A percentile compares a stretch with the other conserved stretches of the same genome.
phyloP scores from a whole-genome alignment of 768 basidiomycete species.

The Dentipellis fragilis region DNA sequence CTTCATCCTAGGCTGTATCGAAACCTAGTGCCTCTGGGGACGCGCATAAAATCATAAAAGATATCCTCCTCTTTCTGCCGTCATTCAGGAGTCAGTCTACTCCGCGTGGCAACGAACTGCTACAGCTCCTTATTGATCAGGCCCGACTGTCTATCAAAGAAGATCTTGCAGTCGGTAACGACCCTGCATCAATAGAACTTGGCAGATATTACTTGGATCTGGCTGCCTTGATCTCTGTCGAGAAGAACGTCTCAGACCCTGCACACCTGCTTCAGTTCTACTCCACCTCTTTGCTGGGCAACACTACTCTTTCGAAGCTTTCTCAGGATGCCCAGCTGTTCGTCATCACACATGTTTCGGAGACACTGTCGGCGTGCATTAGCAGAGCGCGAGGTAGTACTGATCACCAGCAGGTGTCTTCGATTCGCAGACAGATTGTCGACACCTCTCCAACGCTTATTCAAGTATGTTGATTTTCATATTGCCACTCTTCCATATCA shows the following conservation, averaged over 20 bases:
- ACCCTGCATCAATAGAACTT: conserved; percentile 24
- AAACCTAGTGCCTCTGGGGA: conserved; percentile 29
- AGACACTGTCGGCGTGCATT: conserved; percentile 31
- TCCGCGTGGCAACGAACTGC: conserved; percentile 29
- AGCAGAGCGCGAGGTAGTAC: conserved; percentile 15
- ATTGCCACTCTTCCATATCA: not conserved
- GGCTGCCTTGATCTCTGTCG: conserved; percentile 31
- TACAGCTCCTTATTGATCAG: conserved; percentile 29
- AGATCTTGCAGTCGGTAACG: conserved; percentile 18
- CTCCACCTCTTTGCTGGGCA: conserved; percentile 30
- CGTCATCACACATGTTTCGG: conserved; percentile 37
- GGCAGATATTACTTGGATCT: conserved; percentile 38
- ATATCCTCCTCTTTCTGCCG: conserved; percentile 41
- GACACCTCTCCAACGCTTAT: conserved; percentile 41
- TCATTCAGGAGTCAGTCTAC: conserved; percentile 29
- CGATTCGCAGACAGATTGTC: conserved; percentile 35
- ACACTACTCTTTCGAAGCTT: conserved; percentile 37
- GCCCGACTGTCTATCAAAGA: conserved; percentile 24
- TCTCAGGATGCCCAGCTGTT: conserved; percentile 31
- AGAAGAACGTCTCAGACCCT: conserved; percentile 31
- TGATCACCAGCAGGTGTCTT: conserved; percentile 21
- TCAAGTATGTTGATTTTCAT: conserved; percentile 28
- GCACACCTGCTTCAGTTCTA: conserved; percentile 45
- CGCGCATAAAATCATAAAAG: conserved; percentile 37
- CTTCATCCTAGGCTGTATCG: conserved; percentile 34